Percentiles rank a stretch among this genome's conserved stretches.
phyloP scores from a whole-genome alignment of 768 basidiomycete species.

The Galerina marginata region DNA sequence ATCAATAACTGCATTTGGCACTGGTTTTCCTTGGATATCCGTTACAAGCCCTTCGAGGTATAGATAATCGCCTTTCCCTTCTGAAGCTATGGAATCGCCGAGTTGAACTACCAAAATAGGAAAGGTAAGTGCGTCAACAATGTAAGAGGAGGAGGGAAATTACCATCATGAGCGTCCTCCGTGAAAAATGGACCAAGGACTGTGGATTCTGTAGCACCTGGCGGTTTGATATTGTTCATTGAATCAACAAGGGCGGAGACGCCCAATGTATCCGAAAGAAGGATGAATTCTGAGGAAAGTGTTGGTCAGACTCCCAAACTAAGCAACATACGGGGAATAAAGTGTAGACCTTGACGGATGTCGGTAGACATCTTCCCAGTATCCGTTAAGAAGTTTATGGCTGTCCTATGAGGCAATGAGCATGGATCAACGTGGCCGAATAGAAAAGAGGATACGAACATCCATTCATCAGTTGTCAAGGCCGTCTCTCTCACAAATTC shows the following conservation, averaged over 20 bases:
- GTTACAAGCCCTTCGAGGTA: conserved; percentile 76
- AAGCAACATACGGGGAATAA: not conserved
- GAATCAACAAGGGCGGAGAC: conserved; percentile 79
- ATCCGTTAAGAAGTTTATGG: conserved; percentile 79
- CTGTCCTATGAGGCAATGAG: conserved; percentile 38
- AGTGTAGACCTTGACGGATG: conserved; percentile 56
- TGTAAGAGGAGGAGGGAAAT: not conserved
- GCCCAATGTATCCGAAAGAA: conserved; percentile 84
- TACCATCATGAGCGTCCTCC: conserved; percentile 75
- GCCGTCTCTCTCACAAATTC: conserved; percentile 75
- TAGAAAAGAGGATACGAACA: conserved; percentile 39
- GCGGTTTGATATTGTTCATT: conserved; percentile 69
- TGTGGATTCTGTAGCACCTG: conserved; percentile 71
- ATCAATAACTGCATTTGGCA: conserved; percentile 70
- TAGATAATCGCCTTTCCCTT: conserved; percentile 87
- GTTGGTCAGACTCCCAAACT: not conserved
- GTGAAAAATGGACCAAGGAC: conserved; percentile 87
- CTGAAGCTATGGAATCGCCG: conserved; percentile 83
- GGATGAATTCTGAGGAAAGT: conserved; percentile 66
- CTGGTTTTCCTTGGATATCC: conserved; percentile 66
- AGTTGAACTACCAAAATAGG: conserved; percentile 50
- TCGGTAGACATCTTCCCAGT: conserved; percentile 76
- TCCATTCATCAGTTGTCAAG: conserved; percentile 87
- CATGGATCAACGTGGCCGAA: not conserved
- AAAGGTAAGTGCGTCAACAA: not conserved